These are phyloP conservation scores for Auricularia heimuer DNA, from an alignment of 768 basidiomycete species.

Conservation along the genomic window DNA sequence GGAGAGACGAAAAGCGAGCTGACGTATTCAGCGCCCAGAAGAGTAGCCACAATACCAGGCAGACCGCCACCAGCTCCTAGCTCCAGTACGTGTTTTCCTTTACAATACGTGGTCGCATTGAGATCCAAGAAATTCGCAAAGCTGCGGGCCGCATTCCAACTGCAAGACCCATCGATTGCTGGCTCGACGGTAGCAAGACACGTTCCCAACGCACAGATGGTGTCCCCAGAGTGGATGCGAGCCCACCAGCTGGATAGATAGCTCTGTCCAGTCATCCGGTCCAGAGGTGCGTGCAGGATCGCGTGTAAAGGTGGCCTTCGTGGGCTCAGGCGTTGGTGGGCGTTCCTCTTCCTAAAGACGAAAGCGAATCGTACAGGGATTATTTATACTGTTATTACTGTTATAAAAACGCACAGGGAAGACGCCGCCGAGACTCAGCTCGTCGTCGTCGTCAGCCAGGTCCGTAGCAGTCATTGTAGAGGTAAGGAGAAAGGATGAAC, in stretches of 20 bases:
- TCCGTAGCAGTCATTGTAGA: not conserved
- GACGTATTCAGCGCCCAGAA: constrained; percentile 63
- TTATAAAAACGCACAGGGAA: constrained; percentile 1
- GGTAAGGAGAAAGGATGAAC: not conserved
- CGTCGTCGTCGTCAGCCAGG: constrained; percentile 6
- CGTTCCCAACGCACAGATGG: constrained; percentile 19
- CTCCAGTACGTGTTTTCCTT: constrained; percentile 54
- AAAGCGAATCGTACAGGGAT: no score
- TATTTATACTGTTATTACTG: no score
- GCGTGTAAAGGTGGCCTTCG: constrained; percentile 40
- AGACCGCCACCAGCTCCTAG: constrained; percentile 90
- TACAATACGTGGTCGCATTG: constrained; percentile 34
- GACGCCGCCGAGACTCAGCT: constrained; percentile 10
- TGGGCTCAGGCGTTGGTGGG: constrained; percentile 59
- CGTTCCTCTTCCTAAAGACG: constrained; percentile 48
- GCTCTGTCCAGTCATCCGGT: constrained; percentile 23
- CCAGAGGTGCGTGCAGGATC: constrained; percentile 13
- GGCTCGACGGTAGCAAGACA: no score
- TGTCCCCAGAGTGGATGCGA: constrained; percentile 78
- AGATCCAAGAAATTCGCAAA: constrained; percentile 62
- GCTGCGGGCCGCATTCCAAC: constrained; percentile 74
- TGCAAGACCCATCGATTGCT: constrained; percentile 20
- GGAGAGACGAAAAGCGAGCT: constrained; percentile 8
- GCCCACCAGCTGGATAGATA: constrained; percentile 64
- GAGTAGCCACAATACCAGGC: constrained; percentile 66